A percentile compares a stretch with the other conserved stretches of the same genome.
Conservation (phyloP, 31 red algal species). For the Asparagopsis taxiformis region DNA sequence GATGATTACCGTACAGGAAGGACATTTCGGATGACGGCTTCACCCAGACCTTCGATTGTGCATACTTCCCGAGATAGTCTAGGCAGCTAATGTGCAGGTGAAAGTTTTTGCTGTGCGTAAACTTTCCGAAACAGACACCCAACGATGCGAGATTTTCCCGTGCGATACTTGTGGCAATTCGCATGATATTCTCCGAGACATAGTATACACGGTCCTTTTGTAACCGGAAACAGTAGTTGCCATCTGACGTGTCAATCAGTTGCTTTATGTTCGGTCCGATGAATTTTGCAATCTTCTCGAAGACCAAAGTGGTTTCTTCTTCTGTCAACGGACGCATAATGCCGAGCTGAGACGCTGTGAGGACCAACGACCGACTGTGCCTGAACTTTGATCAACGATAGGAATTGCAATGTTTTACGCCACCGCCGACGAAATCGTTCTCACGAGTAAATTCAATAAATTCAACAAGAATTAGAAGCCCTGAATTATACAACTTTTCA, state of each 20-base stretch:
- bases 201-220: constrained; percentile 96
- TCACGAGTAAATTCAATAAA: too few relatives aligned
- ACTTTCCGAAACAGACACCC: constrained; percentile 92
- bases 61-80: constrained; percentile 70
- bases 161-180: constrained; percentile 54
- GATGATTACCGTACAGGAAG: constrained; percentile 95
- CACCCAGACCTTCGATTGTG: constrained; percentile 86
- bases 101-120: constrained; percentile 95
- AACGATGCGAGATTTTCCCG: constrained; percentile 69
- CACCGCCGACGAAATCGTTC: too few relatives aligned
- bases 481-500: too few relatives aligned
- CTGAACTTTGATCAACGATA: too few relatives aligned
- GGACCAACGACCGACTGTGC: too few relatives aligned
- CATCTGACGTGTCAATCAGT: constrained; percentile 70
- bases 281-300: constrained; percentile 90
- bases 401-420: too few relatives aligned
- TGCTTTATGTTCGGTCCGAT: constrained; percentile 84
- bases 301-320: constrained; percentile 80
- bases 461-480: too few relatives aligned
- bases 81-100: constrained; percentile 85
- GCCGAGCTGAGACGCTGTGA: too few relatives aligned
- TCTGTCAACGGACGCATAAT: constrained; percentile 89
- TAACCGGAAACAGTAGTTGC: constrained; percentile 74
- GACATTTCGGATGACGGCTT: constrained; percentile 94
- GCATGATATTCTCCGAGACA: constrained; percentile 65